Conservation (phyloP, 257 asterid genomes). For the Solanum medicagineum region DNA sequence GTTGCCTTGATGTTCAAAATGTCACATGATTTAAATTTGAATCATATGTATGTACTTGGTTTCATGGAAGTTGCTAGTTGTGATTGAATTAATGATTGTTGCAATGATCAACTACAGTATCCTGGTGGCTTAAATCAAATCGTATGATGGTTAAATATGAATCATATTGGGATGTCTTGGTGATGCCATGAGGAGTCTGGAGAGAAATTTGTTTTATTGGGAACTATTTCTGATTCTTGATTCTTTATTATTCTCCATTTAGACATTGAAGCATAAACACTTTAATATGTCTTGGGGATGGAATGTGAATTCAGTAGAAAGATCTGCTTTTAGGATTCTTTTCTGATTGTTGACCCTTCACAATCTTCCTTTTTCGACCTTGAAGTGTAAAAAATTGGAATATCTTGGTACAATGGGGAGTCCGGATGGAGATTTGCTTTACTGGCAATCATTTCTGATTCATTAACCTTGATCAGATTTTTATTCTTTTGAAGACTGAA, state of each 20-base stretch:
- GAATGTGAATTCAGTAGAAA: not conserved
- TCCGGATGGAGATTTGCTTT: not conserved
- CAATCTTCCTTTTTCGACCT: not conserved
- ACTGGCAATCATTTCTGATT: not conserved
- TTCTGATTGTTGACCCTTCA: not conserved
- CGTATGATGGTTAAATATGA: not conserved
- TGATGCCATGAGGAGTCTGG: not conserved
- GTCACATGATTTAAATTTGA: not conserved
- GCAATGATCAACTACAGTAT: not conserved
- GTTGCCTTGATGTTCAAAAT: not conserved
- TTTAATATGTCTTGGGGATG: not conserved
- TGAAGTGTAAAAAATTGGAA: not conserved
- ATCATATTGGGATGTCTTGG: not conserved
- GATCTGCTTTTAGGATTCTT: not conserved
- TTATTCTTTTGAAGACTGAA: not conserved
- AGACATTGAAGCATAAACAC: not conserved
- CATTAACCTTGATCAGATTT: not conserved
- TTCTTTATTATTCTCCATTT: not conserved
- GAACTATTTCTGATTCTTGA: not conserved
- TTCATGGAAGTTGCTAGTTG: not conserved
- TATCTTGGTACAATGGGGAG: not conserved
- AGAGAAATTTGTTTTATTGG: not conserved
- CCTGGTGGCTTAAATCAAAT: not conserved
- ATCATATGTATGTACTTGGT: not conserved
- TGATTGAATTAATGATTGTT: not conserved